These are phyloP conservation scores for Colletotrichum cordylinicola DNA, from an alignment of 2,329 filamentous ascomycete genomes.

Conservation along the genomic window DNA sequence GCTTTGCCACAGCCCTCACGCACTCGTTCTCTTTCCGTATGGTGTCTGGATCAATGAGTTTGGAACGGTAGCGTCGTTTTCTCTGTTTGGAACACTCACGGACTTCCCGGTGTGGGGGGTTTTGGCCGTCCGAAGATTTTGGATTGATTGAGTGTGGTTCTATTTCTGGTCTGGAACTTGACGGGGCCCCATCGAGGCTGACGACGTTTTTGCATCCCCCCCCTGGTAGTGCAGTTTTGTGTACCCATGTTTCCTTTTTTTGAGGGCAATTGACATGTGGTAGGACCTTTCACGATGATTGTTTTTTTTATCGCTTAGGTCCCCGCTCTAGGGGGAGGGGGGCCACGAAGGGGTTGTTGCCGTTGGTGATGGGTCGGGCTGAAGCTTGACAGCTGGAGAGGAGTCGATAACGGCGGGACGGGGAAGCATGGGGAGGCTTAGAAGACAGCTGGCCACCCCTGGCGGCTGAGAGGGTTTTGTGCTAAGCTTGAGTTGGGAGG, in stretches of 20 bases:
- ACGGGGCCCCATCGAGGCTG: neutral
- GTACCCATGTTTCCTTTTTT: neutral
- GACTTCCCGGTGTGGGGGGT: neutral
- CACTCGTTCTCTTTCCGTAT: neutral
- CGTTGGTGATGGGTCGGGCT: neutral
- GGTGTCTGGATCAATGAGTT: neutral
- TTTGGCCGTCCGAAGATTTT: neutral
- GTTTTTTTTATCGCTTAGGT: neutral
- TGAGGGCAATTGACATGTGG: neutral
- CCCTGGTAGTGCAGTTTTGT: neutral
- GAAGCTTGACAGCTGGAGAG: neutral
- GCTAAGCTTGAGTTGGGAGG: neutral
- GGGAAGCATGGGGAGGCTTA: neutral
- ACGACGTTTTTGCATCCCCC: neutral
- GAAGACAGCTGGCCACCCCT: neutral
- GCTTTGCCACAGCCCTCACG: neutral
- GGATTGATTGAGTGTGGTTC: neutral
- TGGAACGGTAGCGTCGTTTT: neutral
- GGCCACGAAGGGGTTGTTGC: neutral
- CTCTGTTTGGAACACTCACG: neutral
- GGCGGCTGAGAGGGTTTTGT: neutral
- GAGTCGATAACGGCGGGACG: neutral
- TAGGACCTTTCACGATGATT: neutral
- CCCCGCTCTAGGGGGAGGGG: neutral
- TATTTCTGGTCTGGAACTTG: neutral